phyloP scores from a whole-genome alignment of 2,329 filamentous ascomycete species.

The Ceratocystis huliohia region DNA sequence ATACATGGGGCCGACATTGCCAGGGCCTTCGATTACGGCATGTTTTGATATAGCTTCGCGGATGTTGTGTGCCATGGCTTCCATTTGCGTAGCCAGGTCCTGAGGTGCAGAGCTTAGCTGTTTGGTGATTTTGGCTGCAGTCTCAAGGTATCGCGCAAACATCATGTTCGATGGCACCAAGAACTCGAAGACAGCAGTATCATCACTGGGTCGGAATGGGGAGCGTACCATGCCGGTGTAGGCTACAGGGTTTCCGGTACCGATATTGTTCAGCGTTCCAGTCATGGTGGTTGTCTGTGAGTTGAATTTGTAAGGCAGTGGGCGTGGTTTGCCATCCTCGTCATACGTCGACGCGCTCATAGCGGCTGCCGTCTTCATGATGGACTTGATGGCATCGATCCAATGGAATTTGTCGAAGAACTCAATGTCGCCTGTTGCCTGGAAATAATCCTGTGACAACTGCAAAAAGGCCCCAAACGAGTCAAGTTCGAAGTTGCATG shows the following conservation, averaged over 20 bases:
- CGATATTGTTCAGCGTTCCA: conserved; percentile 30
- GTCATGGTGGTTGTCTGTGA: conserved; percentile 45
- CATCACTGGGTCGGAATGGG: conserved; percentile 83
- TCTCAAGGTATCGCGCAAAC: conserved; percentile 52
- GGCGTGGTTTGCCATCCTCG: conserved; percentile 41
- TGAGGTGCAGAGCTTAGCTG: conserved; percentile 42
- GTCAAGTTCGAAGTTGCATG: conserved; percentile 88
- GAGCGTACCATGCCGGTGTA: conserved; percentile 69
- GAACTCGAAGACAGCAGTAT: conserved; percentile 73
- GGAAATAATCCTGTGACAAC: conserved; percentile 63
- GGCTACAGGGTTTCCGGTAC: conserved; percentile 67
- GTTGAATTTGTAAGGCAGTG: conserved; percentile 60
- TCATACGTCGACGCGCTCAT: conserved; percentile 67
- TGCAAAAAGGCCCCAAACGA: conserved; percentile 78
- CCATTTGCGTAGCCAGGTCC: conserved; percentile 44
- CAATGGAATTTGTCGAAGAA: conserved; percentile 61
- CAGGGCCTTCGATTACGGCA: conserved; percentile 50
- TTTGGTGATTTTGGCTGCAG: conserved; percentile 34
- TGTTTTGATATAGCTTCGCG: conserved; percentile 55
- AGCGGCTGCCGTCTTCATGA: conserved; percentile 55
- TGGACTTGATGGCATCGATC: conserved; percentile 56
- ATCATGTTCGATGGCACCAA: conserved; percentile 86
- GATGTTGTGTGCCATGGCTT: conserved; percentile 48
- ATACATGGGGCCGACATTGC: conserved; percentile 43
- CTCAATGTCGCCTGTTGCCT: conserved; percentile 52